Evolutionary conservation across 768 basidiomycete genomes (phyloP), one percentile per base, ranked within the genome.

Genomic region (Tubosaeta brunneosetosa): DNA sequence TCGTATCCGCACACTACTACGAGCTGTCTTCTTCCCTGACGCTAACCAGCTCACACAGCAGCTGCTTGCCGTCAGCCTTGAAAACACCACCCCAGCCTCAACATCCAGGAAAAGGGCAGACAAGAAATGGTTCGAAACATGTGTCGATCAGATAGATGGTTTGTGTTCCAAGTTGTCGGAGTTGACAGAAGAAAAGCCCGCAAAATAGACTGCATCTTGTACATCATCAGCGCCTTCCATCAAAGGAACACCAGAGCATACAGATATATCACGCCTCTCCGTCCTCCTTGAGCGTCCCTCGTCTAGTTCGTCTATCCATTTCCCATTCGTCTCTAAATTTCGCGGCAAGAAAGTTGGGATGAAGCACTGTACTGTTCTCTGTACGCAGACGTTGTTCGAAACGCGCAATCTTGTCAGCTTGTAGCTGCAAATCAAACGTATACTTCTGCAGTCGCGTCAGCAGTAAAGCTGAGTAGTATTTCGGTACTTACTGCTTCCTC

Each of bases 81-180:
- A 53, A 14, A 36, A 47, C 34, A 17, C 1, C 19, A 37, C 36
- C 12, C 11, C 48, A 16, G 1, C 53, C n/a, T 32, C 50, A 3
- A 17, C 44, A 10, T 44, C 55, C 41, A 68, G 68, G 47, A 65
- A 60, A 49, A 73, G 66, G 50, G 74, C 77, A 27, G 64, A 71
- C 16, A 67, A 66, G 50, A 81, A 75, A 60, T 88, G 88, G 85
- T 85, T 85, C 61, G 73, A 76, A 44, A 74, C 76, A 11, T 88
- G 86, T 63, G 80, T 87, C 58, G 71, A 74, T 46, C 85, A 88
- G 62, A 76, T 88, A 59, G 65, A 73, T 55, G 80, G 77, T 58
- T 66, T 73, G 22, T 67, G 65, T 50, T 53, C 66, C 41, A 66
- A 56, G 44, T 50, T 76, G 43, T 52, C 56, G 31, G 65, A 59